Evolutionary conservation across 176 grass and related monocot genomes (phyloP).

Genomic region (Elymus sibiricus): DNA sequence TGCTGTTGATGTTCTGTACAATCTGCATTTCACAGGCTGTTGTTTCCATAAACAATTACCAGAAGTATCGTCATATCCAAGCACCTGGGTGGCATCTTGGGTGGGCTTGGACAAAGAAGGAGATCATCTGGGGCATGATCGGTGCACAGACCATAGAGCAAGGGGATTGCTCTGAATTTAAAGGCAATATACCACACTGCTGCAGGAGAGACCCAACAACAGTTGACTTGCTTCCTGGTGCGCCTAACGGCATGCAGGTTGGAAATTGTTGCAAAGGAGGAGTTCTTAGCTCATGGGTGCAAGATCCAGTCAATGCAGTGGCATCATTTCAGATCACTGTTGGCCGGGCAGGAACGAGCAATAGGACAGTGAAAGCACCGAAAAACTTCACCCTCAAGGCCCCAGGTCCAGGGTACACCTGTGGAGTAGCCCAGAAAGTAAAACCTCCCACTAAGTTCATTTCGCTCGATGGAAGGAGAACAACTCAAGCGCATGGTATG

Average conservation of each 20-base stretch:
- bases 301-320: constrained; percentile 54
- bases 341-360: constrained; percentile 66
- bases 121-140: constrained; percentile 64
- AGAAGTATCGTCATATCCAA: constrained; percentile 82
- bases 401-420: constrained; percentile 72
- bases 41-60: constrained; percentile 72
- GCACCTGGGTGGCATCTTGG: constrained; percentile 72
- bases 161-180: constrained; percentile 77
- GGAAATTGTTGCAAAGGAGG: constrained; percentile 78
- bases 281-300: constrained; percentile 61
- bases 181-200: constrained; percentile 60
- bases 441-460: constrained; percentile 57
- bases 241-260: constrained; percentile 51
- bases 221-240: constrained; percentile 63
- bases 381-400: constrained; percentile 53
- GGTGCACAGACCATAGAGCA: constrained; percentile 67
- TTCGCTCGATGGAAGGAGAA: constrained; percentile 59
- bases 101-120: constrained; percentile 77
- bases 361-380: constrained; percentile 52
- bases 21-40: constrained; percentile 45
- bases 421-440: constrained; percentile 41
- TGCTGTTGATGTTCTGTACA: constrained; percentile 12
- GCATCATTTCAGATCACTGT: constrained; percentile 70
- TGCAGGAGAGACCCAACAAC: constrained; percentile 57
- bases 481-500: constrained; percentile 68